A percentile compares a stretch with the other conserved stretches of the same genome.
Evolutionary conservation across 306 rosid species (phyloP).

Genomic region (Gynostemma pentaphyllum): DNA sequence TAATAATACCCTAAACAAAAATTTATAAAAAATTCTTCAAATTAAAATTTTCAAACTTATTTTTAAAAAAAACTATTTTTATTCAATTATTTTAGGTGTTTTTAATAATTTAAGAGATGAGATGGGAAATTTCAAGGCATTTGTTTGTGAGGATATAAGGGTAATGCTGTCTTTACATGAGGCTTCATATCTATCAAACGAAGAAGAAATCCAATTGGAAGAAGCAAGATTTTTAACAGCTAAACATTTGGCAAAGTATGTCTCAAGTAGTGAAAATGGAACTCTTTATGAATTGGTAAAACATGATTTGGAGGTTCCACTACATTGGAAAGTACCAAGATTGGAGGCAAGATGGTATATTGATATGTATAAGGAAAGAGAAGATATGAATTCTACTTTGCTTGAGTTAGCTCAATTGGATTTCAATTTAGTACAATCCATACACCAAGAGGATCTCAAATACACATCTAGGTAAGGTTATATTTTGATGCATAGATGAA

Average conservation of each 20-base stretch:
- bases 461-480: no score
- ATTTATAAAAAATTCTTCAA: background rate
- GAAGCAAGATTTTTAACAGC: conserved; percentile 11
- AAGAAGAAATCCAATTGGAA: conserved; percentile 2
- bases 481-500: background rate
- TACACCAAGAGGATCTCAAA: no score
- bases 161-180: conserved; percentile 13
- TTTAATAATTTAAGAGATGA: conserved; percentile 10
- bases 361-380: background rate
- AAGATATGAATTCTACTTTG: background rate
- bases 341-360: conserved; percentile 11
- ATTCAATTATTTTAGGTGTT: background rate
- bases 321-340: conserved; percentile 14
- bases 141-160: background rate
- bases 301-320: conserved; percentile 11
- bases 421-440: no score
- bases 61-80: no score
- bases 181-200: conserved; percentile 3
- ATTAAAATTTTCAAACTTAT: no score
- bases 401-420: conserved; percentile 13
- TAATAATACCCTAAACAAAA: background rate
- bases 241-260: background rate
- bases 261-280: background rate
- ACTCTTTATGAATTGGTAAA: background rate
- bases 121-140: background rate